Evolutionary conservation across 169 alveolate genomes (phyloP).

Genomic region (Perkinsus olseni): DNA sequence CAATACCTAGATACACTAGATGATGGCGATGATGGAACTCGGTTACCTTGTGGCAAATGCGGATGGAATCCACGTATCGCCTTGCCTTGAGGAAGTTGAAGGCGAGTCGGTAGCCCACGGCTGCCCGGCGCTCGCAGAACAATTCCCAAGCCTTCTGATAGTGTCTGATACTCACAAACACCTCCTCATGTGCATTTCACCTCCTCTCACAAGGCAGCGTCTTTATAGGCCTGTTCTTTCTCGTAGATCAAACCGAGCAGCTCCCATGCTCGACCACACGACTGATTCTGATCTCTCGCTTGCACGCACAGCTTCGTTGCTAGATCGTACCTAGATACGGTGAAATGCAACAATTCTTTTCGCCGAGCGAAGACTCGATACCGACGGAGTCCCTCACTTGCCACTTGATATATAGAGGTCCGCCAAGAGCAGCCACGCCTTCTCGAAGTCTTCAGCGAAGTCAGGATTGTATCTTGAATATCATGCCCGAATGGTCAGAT

Average conservation of each 20-base stretch:
- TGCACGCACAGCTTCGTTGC: slow-evolving; percentile 2
- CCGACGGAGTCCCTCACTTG: slow-evolving; percentile 41
- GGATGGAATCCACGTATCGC: slow-evolving; percentile 58
- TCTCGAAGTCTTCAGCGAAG: slow-evolving; percentile 72
- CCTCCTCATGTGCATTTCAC: slow-evolving; percentile 25
- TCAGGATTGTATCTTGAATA: slow-evolving; percentile 48
- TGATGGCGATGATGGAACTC: background rate
- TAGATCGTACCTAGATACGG: background rate
- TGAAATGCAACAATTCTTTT: slow-evolving; percentile 34
- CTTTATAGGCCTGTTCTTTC: slow-evolving; percentile 63
- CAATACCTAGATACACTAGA: slow-evolving; percentile 28
- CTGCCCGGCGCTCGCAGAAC: slow-evolving; percentile 35
- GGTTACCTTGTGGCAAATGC: slow-evolving; percentile 54
- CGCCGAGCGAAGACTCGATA: slow-evolving; percentile 14
- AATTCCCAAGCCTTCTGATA: slow-evolving; percentile 15
- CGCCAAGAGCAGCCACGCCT: slow-evolving; percentile 75
- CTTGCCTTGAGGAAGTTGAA: slow-evolving; percentile 72
- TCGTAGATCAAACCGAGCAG: slow-evolving; percentile 72
- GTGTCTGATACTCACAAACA: background rate
- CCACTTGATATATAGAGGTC: slow-evolving; percentile 55
- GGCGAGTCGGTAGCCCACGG: slow-evolving; percentile 72
- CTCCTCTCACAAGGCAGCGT: slow-evolving; percentile 65
- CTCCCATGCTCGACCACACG: slow-evolving; percentile 78
- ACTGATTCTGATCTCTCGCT: slow-evolving; percentile 47
- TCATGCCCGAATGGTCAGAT: background rate